Evolutionary conservation across 352 stramenopile genomes (phyloP).

Genomic region (Phytophthora syringae): DNA sequence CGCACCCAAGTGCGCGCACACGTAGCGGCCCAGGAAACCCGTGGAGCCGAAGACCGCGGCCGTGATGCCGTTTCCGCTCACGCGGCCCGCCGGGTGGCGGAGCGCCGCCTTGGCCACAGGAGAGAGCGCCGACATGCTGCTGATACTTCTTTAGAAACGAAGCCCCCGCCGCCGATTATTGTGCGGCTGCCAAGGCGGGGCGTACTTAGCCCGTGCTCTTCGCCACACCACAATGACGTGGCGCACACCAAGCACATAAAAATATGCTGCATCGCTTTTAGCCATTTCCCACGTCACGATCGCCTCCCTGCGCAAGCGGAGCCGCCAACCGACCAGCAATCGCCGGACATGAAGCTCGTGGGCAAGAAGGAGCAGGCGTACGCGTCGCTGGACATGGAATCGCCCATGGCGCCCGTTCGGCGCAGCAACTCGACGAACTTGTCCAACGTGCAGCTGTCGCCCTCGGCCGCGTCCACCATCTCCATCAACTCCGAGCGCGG

Average conservation of each 20-base stretch:
- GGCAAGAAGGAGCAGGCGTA: slow-evolving; percentile 82
- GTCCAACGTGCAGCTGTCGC: slow-evolving; percentile 55
- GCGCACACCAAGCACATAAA: neutral
- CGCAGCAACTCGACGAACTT: slow-evolving; percentile 43
- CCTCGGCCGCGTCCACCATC: slow-evolving; percentile 39
- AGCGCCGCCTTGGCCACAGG: slow-evolving; percentile 77
- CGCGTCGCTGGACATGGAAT: slow-evolving; percentile 77
- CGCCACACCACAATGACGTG: neutral
- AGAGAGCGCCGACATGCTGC: slow-evolving; percentile 81
- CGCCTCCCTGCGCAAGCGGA: too few species aligned
- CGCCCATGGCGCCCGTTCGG: slow-evolving; percentile 41
- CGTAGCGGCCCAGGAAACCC: slow-evolving; percentile 96
- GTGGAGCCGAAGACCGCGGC: slow-evolving; percentile 95
- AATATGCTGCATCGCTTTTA: neutral
- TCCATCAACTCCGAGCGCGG: slow-evolving; percentile 41
- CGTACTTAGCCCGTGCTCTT: neutral
- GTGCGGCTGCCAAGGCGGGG: slow-evolving; percentile 10
- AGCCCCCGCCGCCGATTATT: slow-evolving; percentile 11
- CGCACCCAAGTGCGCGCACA: slow-evolving; percentile 94
- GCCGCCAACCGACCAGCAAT: slow-evolving; percentile 7
- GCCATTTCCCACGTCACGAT: neutral
- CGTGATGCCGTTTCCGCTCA: slow-evolving; percentile 86
- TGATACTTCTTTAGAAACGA: neutral
- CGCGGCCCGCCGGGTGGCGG: slow-evolving; percentile 78
- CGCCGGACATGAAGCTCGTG: slow-evolving; percentile 62